Evolutionary conservation across 2,329 filamentous ascomycete genomes (phyloP).

Genomic region (Scopulariopsis brevicaulis): DNA sequence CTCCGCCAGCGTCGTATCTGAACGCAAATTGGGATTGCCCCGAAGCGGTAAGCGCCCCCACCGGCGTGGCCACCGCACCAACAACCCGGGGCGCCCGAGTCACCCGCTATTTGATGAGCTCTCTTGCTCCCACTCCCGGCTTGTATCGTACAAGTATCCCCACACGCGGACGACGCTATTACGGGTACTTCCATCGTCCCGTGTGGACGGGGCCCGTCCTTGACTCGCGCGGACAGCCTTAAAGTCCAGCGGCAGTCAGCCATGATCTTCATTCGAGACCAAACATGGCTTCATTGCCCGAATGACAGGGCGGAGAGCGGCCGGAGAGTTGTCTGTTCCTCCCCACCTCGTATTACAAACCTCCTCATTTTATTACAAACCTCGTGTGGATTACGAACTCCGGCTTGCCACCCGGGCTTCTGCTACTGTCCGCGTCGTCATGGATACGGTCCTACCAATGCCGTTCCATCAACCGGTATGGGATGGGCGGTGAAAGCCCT

Average conservation of each 20-base stretch:
- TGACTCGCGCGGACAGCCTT: too few relatives aligned
- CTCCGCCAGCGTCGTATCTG: not conserved
- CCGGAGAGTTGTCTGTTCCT: too few relatives aligned
- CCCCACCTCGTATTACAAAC: too few relatives aligned
- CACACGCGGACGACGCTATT: not conserved
- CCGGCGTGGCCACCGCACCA: not conserved
- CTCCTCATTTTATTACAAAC: not conserved
- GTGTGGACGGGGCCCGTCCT: not conserved
- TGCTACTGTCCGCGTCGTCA: not conserved
- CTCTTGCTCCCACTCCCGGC: not conserved
- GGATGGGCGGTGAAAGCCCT: too few relatives aligned
- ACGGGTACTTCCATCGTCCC: not conserved
- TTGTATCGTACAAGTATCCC: not conserved
- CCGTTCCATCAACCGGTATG: too few relatives aligned
- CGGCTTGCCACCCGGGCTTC: not conserved
- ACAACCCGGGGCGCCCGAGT: not conserved
- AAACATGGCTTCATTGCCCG: too few relatives aligned
- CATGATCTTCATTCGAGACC: too few relatives aligned
- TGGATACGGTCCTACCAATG: not conserved
- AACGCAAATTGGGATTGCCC: constrained; percentile 4
- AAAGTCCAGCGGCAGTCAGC: too few relatives aligned
- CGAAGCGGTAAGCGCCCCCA: constrained; percentile 5
- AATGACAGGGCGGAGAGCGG: too few relatives aligned
- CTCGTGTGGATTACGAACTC: not conserved
- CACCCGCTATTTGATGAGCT: not conserved